Evolutionary conservation across 2,329 filamentous ascomycete species (phyloP).

Genomic region (Fusarium citri): DNA sequence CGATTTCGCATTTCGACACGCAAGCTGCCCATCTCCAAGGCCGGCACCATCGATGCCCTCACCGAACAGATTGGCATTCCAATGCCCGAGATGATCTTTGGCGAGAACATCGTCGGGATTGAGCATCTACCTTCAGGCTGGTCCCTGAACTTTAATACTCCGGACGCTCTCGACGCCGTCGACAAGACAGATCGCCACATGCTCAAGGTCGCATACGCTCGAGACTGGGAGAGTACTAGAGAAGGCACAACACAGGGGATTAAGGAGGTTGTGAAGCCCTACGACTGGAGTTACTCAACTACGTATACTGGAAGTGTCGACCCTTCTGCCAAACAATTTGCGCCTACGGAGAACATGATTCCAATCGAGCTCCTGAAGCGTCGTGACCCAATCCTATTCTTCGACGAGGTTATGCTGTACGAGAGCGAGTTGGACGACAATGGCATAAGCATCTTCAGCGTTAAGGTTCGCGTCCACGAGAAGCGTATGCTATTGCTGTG

Average conservation of each 20-base stretch:
- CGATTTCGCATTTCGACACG: constrained; percentile 82
- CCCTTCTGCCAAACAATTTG: constrained; percentile 44
- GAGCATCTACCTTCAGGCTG: constrained; percentile 80
- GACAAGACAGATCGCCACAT: constrained; percentile 94
- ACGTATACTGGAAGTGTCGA: constrained; percentile 80
- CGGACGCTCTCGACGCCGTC: constrained; percentile 87
- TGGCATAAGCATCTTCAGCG: constrained; percentile 88
- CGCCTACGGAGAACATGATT: constrained; percentile 64
- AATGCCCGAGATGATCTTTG: constrained; percentile 98
- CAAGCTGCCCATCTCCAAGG: constrained; percentile 95
- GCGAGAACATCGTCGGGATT: constrained; percentile 87
- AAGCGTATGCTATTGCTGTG: constrained; percentile 85
- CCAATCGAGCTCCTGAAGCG: constrained; percentile 88
- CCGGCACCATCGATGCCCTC: constrained; percentile 89
- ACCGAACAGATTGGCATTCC: constrained; percentile 82
- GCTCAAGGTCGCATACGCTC: constrained; percentile 93
- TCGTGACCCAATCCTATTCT: constrained; percentile 94
- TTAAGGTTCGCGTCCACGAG: constrained; percentile 94
- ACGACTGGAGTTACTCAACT: constrained; percentile 98
- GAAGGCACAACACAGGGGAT: constrained; percentile 88
- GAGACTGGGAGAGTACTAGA: constrained; percentile 77
- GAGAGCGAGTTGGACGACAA: constrained; percentile 99
- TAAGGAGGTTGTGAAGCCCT: constrained; percentile 93
- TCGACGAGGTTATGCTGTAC: constrained; percentile 95
- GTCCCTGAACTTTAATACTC: constrained; percentile 84